phyloP scores from a whole-genome alignment of 2,329 filamentous ascomycete genomes.

The Epichloe scottii region DNA sequence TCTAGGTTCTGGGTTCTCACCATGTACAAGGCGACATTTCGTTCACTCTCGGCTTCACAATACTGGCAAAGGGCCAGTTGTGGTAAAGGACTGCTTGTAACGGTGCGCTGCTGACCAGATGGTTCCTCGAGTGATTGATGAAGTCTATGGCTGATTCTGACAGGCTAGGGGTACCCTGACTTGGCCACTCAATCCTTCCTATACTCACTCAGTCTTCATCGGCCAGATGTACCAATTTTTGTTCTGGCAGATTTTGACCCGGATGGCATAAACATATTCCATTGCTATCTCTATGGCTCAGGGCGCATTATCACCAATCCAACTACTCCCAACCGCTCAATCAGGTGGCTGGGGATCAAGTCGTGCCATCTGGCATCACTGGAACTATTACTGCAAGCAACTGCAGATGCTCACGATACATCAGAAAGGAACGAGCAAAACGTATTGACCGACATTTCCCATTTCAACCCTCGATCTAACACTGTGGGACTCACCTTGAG shows the following conservation, averaged over 20 bases:
- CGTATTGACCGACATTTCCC: slow-evolving; percentile 10
- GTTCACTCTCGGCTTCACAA: slow-evolving; percentile 44
- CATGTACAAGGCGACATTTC: slow-evolving; percentile 55
- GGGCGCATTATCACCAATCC: slow-evolving; percentile 47
- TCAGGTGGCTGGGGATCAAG: slow-evolving; percentile 54
- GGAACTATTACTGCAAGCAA: not conserved
- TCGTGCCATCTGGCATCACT: slow-evolving; percentile 26
- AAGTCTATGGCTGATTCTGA: not conserved
- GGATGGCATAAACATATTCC: slow-evolving; percentile 60
- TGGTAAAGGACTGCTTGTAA: slow-evolving; percentile 53
- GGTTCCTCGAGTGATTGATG: no score
- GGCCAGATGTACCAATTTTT: slow-evolving; percentile 42
- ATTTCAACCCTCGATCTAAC: slow-evolving; percentile 16
- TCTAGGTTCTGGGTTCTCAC: not conserved
- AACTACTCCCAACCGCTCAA: slow-evolving; percentile 31
- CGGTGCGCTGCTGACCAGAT: slow-evolving; percentile 30
- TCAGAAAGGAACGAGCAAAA: not conserved
- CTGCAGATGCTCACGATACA: not conserved
- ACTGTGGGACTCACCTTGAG: slow-evolving; percentile 31
- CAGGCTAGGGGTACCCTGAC: slow-evolving; percentile 74
- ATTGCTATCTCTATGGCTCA: slow-evolving; percentile 64
- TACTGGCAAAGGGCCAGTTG: slow-evolving; percentile 39
- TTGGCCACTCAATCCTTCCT: slow-evolving; percentile 57
- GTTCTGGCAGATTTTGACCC: slow-evolving; percentile 65
- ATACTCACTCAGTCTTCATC: slow-evolving; percentile 33